Base-by-base conservation (phyloP, 805 yeast genomes). In the Wickerhamia fluorescens region DNA sequence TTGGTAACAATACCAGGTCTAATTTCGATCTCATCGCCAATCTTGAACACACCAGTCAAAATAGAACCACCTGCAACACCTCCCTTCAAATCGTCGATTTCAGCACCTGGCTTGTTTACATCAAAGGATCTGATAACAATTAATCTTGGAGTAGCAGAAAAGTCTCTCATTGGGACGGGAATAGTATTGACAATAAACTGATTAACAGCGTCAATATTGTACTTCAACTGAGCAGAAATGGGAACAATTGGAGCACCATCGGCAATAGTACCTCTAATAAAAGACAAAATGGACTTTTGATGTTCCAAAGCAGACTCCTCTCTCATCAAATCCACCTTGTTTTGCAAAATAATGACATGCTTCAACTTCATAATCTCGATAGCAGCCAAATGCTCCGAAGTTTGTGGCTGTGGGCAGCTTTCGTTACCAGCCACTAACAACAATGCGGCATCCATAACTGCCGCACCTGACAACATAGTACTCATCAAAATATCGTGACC, bases 31-130 rank as follows among this genome's bases (percentile, higher is more conserved):
- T 92, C 97, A 56, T 92, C 99, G 39, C 96, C 97, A 41, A 92
- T 71, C 57, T 84, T 81, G 70, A 92, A 85, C 27, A 92, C 99
- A 74, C 99, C 99, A 36, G 78, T 86, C 54, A 92, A 72, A 49
- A 92, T 89, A 30, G 96, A 86, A 46, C 99, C 99, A 71, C 99
- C 99, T 25, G 99, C 99, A 56, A 92, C 97, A 78, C 99, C 99
- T 52, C 99, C 99, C 67, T 88, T 88, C 58, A 92, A 74, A 49
- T 89, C 97, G 44, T 82, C 88, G 44, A 94, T 85, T 63, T 88
- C 96, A 24, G 96, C 78, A 68, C 99, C 99, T 36, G 99, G 99
- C 65, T 86, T 88, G 69, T 92, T 92, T 42, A 92, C 98, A 61
- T 92, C 99, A 58, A 92, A 92, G 19, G 97, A 89, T 69, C 99